Base-by-base conservation (phyloP, 2,329 filamentous ascomycete species). In the Pseudopithomyces chartarum region DNA sequence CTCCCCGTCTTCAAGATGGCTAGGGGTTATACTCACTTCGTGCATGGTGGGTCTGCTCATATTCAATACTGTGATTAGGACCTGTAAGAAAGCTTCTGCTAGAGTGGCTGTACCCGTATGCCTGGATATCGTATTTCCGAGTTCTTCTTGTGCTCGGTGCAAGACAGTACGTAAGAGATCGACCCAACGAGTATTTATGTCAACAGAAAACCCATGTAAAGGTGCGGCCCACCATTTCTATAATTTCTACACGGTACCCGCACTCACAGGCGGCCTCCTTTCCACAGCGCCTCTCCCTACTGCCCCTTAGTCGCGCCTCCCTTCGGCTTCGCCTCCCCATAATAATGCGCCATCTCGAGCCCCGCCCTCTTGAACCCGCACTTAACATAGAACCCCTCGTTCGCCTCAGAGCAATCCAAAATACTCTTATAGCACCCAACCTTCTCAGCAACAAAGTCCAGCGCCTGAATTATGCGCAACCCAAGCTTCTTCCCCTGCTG, bases 401-500 rank as follows among this genome's bases (percentile, higher is more conserved):
- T 99, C 67, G 90, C 87, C 78, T 97, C 94, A 64, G 90, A 96
- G 82, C 95, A 99, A 78, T 98, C 94, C 63, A 98, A 85, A 66
- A 99, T 98, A 63, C 88, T 92, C 89, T 92, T 98, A 80, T 98
- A 98, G 79, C 94, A 98, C 54, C 94, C 95, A 56, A 95, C 88
- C 74, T 92, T 86, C 74, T 91, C 87, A 54, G 93, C 92, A 58
- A 98, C 88, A 73, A 84, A 90, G 78, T 98, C 93, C 72, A 99
- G 84, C 7, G 94, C 92, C 80, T 98, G 91, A 69, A 98, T 98
- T 65, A 98, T 89, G 65, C 92, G 86, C 71, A 97, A 81, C 4
- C 95, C 95, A 42, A 98, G 83, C 80, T 97, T 97, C 86, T 98
- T 97, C 66, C 95, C 95, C 79, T 98, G 95, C 80, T 98, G 92